Conservation (phyloP, 192 early-diverging fungal genomes). For the Entomortierella beljakovae region DNA sequence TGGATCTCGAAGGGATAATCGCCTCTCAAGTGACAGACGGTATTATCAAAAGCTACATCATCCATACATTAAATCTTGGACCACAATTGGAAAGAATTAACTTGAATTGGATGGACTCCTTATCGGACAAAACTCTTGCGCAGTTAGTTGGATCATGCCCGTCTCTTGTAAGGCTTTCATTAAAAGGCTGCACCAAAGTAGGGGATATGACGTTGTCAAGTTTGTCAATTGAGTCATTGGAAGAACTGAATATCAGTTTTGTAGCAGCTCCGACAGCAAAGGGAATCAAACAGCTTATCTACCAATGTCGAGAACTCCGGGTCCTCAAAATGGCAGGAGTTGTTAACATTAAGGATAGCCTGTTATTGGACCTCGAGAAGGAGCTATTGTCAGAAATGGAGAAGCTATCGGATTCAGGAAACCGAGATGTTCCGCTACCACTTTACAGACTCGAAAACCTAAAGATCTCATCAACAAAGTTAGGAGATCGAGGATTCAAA, state of each 20-base stretch:
- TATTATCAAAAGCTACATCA: slow-evolving; percentile 4
- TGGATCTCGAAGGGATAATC: slow-evolving; percentile 38
- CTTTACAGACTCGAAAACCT: slow-evolving; percentile 30
- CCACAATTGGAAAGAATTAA: slow-evolving; percentile 30
- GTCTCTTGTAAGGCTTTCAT: slow-evolving; percentile 1
- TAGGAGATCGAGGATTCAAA: slow-evolving; percentile 41
- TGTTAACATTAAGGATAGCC: slow-evolving; percentile 18
- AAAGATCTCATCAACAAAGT: slow-evolving; percentile 33
- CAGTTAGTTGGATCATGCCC: slow-evolving; percentile 21
- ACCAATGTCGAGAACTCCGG: slow-evolving; percentile 11
- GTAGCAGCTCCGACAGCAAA: slow-evolving; percentile 30
- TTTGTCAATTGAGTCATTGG: neutral
- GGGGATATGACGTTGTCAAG: slow-evolving; percentile 34
- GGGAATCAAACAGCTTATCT: slow-evolving; percentile 21
- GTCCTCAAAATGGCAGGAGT: slow-evolving; percentile 38
- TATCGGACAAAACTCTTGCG: slow-evolving; percentile 28
- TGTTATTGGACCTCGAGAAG: slow-evolving; percentile 30
- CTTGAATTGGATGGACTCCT: slow-evolving; percentile 11
- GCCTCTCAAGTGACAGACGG: slow-evolving; percentile 33
- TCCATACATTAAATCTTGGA: slow-evolving; percentile 17
- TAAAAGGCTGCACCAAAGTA: slow-evolving; percentile 41
- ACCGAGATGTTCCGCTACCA: neutral
- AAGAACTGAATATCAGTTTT: slow-evolving; percentile 48
- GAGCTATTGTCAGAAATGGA: slow-evolving; percentile 4
- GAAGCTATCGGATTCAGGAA: neutral